Evolutionary conservation across 768 basidiomycete species (phyloP).

Genomic region (Megacollybia marginata): DNA sequence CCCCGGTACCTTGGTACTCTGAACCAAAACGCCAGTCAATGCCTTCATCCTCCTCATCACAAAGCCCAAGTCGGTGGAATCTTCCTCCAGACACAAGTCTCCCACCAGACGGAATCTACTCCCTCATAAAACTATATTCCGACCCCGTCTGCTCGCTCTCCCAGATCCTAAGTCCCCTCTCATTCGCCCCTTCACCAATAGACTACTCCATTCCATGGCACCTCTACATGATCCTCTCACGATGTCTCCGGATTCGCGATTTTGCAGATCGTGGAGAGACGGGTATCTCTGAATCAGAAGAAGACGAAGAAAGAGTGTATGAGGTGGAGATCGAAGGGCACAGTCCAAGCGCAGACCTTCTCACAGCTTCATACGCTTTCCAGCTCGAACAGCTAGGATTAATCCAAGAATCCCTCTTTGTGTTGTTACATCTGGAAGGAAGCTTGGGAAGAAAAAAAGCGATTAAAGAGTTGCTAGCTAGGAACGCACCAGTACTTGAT

Average conservation of each 20-base stretch:
- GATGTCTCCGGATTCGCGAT: constrained; percentile 77
- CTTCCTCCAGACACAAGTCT: constrained; percentile 31
- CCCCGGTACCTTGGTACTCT: constrained; percentile 54
- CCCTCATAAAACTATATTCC: constrained; percentile 72
- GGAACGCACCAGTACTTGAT: constrained; percentile 58
- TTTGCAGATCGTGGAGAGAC: constrained; percentile 73
- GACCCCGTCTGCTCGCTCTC: constrained; percentile 67
- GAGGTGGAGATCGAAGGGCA: constrained; percentile 60
- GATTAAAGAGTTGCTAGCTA: constrained; percentile 71
- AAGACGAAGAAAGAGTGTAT: constrained; percentile 16
- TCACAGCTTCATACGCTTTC: constrained; percentile 79
- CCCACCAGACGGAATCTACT: constrained; percentile 69
- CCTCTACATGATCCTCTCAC: constrained; percentile 79
- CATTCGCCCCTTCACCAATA: constrained; percentile 66
- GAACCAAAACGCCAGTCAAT: constrained; percentile 19
- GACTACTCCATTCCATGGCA: constrained; percentile 91
- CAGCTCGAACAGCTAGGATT: constrained; percentile 78
- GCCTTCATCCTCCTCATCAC: constrained; percentile 7
- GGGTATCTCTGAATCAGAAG: constrained; percentile 24
- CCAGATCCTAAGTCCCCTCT: constrained; percentile 61
- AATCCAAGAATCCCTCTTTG: constrained; percentile 84
- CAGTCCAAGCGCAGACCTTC: constrained; percentile 73
- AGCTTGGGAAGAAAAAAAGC: constrained; percentile 68
- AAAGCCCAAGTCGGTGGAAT: constrained; percentile 26
- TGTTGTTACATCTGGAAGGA: constrained; percentile 82